Percentiles rank a stretch among this genome's conserved stretches.
These are phyloP conservation scores for Diplotaxis tenuifolia DNA, from an alignment of 345 rosid species.

Conservation along the genomic window DNA sequence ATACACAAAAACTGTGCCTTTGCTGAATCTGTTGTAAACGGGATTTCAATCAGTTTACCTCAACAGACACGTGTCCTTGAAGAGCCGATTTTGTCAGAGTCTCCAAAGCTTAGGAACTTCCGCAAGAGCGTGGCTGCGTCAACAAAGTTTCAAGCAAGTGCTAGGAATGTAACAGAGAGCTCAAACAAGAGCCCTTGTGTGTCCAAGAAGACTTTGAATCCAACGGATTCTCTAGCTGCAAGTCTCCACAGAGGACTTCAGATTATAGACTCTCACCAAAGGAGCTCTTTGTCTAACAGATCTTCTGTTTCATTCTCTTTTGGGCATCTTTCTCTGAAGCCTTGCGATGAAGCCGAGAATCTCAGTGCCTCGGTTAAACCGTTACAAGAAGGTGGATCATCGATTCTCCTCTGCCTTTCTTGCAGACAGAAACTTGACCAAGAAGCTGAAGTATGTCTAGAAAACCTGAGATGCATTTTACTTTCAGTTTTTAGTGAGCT, in stretches of 20 bases:
- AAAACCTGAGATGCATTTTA: not conserved
- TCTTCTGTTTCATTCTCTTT: slow-evolving; percentile 82
- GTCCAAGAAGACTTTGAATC: slow-evolving; percentile 54
- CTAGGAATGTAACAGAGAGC: slow-evolving; percentile 44
- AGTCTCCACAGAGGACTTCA: slow-evolving; percentile 91
- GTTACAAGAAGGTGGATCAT: slow-evolving; percentile 36
- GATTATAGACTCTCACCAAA: slow-evolving; percentile 69
- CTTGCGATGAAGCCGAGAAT: slow-evolving; percentile 55
- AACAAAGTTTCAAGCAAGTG: slow-evolving; percentile 51
- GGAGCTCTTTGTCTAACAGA: slow-evolving; percentile 52
- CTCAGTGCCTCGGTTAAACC: slow-evolving; percentile 45
- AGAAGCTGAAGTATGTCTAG: slow-evolving; percentile 18
- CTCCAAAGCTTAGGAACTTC: slow-evolving; percentile 71
- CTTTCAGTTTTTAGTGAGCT: not conserved
- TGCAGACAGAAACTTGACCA: slow-evolving; percentile 55
- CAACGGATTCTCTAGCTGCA: slow-evolving; percentile 78
- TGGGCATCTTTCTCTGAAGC: slow-evolving; percentile 71
- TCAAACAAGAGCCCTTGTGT: slow-evolving; percentile 43
- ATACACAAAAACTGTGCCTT: slow-evolving; percentile 37
- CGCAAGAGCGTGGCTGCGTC: slow-evolving; percentile 57
- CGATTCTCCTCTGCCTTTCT: slow-evolving; percentile 53
- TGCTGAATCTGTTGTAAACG: slow-evolving; percentile 27
- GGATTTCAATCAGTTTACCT: slow-evolving; percentile 43
- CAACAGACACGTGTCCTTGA: slow-evolving; percentile 54
- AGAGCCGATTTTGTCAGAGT: slow-evolving; percentile 68